Conservation (phyloP, 768 basidiomycete species). For the Mycena rebaudengoi region DNA sequence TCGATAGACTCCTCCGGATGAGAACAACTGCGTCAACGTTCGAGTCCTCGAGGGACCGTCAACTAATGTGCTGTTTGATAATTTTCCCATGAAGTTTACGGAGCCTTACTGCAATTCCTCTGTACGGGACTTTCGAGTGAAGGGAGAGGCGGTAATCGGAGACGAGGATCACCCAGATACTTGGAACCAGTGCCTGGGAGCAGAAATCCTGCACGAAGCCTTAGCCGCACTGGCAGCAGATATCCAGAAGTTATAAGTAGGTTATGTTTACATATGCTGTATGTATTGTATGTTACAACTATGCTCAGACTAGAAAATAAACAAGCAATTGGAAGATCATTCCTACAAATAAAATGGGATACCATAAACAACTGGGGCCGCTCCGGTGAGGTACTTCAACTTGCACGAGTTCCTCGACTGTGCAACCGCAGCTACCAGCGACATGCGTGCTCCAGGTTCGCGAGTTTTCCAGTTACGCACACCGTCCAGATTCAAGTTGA, state of each 20-base stretch:
- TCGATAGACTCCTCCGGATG: constrained; percentile 9
- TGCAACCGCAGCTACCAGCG: constrained; percentile 81
- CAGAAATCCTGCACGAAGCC: too few relatives aligned
- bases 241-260: too few relatives aligned
- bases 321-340: not conserved
- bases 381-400: constrained; percentile 92
- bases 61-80: constrained; percentile 5
- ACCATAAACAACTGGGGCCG: constrained; percentile 94
- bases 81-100: constrained; percentile 7
- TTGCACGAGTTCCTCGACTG: constrained; percentile 84
- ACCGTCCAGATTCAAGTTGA: constrained; percentile 57
- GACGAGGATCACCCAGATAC: constrained; percentile 4
- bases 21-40: not conserved
- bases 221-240: too few relatives aligned
- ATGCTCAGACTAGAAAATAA: too few relatives aligned
- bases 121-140: not conserved
- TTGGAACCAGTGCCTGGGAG: too few relatives aligned
- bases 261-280: too few relatives aligned
- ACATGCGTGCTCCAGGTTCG: constrained; percentile 37
- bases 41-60: constrained; percentile 17
- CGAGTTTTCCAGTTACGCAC: constrained; percentile 30
- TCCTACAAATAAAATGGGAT: constrained; percentile 85
- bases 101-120: constrained; percentile 1
- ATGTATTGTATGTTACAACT: too few relatives aligned
- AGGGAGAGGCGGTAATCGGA: constrained; percentile 6